Evolutionary conservation across 768 basidiomycete genomes (phyloP).

Genomic region (Trametes cinnabarina): DNA sequence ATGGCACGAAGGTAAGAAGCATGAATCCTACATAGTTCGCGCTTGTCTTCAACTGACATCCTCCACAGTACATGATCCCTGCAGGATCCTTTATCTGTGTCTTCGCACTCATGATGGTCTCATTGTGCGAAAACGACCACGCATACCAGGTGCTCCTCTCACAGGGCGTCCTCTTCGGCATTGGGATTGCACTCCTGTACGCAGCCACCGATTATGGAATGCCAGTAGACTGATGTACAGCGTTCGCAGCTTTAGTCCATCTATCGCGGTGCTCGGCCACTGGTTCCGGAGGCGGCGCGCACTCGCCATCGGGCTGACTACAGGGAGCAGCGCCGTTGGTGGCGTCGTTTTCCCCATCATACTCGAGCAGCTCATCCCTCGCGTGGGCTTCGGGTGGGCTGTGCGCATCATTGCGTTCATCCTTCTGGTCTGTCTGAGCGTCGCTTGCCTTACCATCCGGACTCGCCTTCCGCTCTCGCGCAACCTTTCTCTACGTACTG

Average conservation of each 20-base stretch:
- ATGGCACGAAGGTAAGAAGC: slow-evolving; percentile 23
- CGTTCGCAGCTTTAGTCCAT: slow-evolving; percentile 30
- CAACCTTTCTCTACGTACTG: slow-evolving; percentile 21
- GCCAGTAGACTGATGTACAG: too few species aligned
- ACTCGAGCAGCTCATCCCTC: slow-evolving; percentile 42
- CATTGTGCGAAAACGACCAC: slow-evolving; percentile 24
- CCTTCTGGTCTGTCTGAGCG: slow-evolving; percentile 25
- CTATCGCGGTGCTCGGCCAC: slow-evolving; percentile 33
- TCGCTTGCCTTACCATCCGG: slow-evolving; percentile 29
- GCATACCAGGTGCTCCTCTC: slow-evolving; percentile 33
- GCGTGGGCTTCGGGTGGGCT: slow-evolving; percentile 31
- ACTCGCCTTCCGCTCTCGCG: slow-evolving; percentile 29
- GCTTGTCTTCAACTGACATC: too few species aligned
- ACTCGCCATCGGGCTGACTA: slow-evolving; percentile 38
- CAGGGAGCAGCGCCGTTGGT: slow-evolving; percentile 42
- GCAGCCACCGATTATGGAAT: too few species aligned
- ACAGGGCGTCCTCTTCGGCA: slow-evolving; percentile 32
- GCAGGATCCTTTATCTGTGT: slow-evolving; percentile 25
- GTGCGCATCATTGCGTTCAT: slow-evolving; percentile 32
- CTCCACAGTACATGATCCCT: slow-evolving; percentile 22
- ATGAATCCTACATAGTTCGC: too few species aligned
- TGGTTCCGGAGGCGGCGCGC: slow-evolving; percentile 37
- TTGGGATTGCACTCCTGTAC: slow-evolving; percentile 29
- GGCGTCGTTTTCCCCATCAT: slow-evolving; percentile 53
- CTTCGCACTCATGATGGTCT: slow-evolving; percentile 30